Conservation (phyloP, 2,329 filamentous ascomycete species). For the Cladosporium phlei region DNA sequence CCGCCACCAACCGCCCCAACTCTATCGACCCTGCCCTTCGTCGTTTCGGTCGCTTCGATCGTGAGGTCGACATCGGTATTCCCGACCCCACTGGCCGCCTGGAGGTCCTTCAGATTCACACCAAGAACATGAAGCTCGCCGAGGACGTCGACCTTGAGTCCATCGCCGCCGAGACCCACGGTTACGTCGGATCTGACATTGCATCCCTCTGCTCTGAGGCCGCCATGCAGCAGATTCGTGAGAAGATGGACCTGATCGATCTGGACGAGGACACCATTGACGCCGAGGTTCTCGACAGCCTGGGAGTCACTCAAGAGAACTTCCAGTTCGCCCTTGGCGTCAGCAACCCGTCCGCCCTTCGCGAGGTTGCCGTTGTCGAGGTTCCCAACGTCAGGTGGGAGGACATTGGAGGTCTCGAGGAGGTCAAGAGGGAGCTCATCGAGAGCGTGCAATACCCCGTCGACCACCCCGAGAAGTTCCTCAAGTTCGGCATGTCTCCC, state of each 20-base stretch:
- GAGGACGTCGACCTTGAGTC: constrained; percentile 96
- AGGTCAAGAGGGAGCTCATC: constrained; percentile 98
- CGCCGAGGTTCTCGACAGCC: constrained; percentile 93
- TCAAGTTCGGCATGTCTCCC: constrained; percentile 98
- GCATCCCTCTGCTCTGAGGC: constrained; percentile 97
- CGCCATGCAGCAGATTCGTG: constrained; percentile 99
- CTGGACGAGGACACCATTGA: constrained; percentile 98
- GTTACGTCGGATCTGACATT: constrained; percentile 97
- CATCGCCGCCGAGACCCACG: constrained; percentile 95
- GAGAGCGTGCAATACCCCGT: constrained; percentile 98
- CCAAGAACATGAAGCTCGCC: constrained; percentile 99
- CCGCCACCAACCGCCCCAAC: constrained; percentile 96
- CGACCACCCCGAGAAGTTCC: constrained; percentile 99
- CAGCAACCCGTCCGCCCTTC: constrained; percentile 96
- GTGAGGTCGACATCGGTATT: constrained; percentile 97
- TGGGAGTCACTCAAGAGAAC: constrained; percentile 99
- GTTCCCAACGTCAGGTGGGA: constrained; percentile 99
- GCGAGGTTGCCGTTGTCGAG: constrained; percentile 97
- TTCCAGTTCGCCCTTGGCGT: constrained; percentile 98
- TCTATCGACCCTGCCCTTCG: constrained; percentile 96
- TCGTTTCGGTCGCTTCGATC: constrained; percentile 97
- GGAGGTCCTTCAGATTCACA: constrained; percentile 98
- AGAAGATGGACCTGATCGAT: constrained; percentile 99
- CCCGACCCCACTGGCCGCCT: constrained; percentile 97
- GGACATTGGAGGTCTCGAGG: constrained; percentile 96